Evolutionary conservation across 192 early-diverging fungal species (phyloP).

Genomic region (Entophlyctis luteolus): DNA sequence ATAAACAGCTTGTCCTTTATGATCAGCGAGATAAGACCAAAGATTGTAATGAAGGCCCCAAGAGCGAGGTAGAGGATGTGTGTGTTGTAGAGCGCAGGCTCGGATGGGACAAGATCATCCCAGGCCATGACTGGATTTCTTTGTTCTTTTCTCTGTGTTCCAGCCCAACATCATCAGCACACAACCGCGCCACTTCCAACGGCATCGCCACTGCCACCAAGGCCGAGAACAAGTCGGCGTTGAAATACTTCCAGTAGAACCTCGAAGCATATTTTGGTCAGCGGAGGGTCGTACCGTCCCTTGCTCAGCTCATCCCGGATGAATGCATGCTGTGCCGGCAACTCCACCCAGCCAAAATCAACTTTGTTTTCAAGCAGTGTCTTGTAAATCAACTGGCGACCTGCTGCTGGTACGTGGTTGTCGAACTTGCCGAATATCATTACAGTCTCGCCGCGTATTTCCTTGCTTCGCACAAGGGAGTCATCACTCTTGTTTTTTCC

Average conservation of each 20-base stretch:
- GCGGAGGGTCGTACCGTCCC: conserved; percentile 61
- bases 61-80: conserved; percentile 12
- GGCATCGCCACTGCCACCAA: conserved; percentile 21
- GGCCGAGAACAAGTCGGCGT: conserved; percentile 36
- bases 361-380: conserved; percentile 50
- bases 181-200: no score
- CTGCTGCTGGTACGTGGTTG: conserved; percentile 57
- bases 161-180: no score
- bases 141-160: no score
- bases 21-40: conserved; percentile 41
- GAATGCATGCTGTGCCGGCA: conserved; percentile 63
- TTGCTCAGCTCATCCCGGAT: conserved; percentile 63
- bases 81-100: not conserved
- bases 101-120: conserved; percentile 3
- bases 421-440: conserved; percentile 61
- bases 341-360: conserved; percentile 54
- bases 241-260: conserved; percentile 58
- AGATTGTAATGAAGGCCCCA: conserved; percentile 37
- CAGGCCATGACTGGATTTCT: not conserved
- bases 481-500: conserved; percentile 44
- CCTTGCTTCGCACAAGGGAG: conserved; percentile 44
- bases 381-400: conserved; percentile 54
- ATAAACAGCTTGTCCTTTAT: conserved; percentile 41
- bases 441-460: conserved; percentile 57
- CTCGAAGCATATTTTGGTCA: conserved; percentile 57